Evolutionary conservation across 306 rosid genomes (phyloP), one percentile per base, ranked within the genome.

Genomic region (Myrica gale): DNA sequence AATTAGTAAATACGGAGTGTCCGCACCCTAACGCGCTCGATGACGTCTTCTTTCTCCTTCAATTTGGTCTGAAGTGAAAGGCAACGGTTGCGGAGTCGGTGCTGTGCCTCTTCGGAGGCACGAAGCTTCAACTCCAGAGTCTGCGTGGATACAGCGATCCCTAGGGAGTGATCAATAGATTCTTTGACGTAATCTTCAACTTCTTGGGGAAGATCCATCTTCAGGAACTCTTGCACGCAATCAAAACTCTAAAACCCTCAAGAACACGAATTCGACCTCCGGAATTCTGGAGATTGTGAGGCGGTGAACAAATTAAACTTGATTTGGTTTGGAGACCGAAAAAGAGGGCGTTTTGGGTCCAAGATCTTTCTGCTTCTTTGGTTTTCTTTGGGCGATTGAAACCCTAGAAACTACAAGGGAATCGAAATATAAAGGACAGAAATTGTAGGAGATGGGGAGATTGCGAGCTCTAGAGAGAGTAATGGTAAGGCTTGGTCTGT

Each of bases 51-150:
- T 83, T 92, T 95, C 66, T 87, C 91, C 77, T 85, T 87, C 83
- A 90, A 48, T 83, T 80, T 78, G 51, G 89, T 71, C 62, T 88
- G 83, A 0, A 92, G 72, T 16, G 48, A 60, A 11, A 80, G 82
- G 73, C 75, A 80, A 65, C 80, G 86, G 48, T 83, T 78, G 2
- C 83, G 90, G 47, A 95, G 96, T 46, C 86, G 82, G 53, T 50
- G 81, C 77, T 81, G 87, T 4, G 90, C 79, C 37, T 88, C 91
- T 83, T 92, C 82, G 8, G 86, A 84, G 78, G 86, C 85, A 8
- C 80, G 91, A 81, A 92, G 93, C 88, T 95, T 87, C 48, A 82
- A 70, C 20, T 81, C 89, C 26, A 93, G 86, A 21, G 93, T 89
- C 21, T 42, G 78, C 2, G 68, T 42, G 0, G 96, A 76, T 5